Base-by-base conservation (phyloP, 1,284 basidiomycete species). In the Microbotryum intermedium region DNA sequence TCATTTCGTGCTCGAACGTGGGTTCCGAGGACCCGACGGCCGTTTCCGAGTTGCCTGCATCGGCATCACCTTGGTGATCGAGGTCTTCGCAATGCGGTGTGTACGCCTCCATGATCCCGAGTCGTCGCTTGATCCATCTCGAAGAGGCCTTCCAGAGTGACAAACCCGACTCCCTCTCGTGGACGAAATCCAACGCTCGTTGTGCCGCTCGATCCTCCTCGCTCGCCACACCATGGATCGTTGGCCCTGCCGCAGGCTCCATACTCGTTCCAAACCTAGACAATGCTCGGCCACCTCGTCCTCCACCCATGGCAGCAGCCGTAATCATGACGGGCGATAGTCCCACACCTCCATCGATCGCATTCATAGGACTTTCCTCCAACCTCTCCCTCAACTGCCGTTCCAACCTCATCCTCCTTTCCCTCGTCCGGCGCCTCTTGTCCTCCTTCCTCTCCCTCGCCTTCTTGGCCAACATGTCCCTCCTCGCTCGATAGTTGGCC, bases 401-500 rank as follows among this genome's bases (percentile, higher is more conserved):
- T 47, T 58, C 51, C 16, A 52, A 21, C 25, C 57, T 26, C 8
- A 51, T 39, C 18, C 44, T 47, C 25, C 58, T 52, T 29, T 58
- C 61, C 25, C 55, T 50, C 13, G 46, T 20, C 9, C 28, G 34
- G 26, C 44, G 29, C 10, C 28, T 30, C 47, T 53, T 45, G 6
- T 50, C 64, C 58, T 61, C 59, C 44, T 57, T 63, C 20, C 62
- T 34, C 48, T 50, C 57, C 6, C 44, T 18, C 10, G 65, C 65
- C 18, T 44, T 52, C 29, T 26, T 30, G 2, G 60, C 60, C 16
- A 68, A 39, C n/a, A 13, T 25, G 20, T 61, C 69, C 83, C 82
- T 45, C 84, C 78, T 4, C 79, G 80, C 72, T 2, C 64, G 56
- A 43, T 68, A 66, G 2, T 64, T 57, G 7, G 65, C 60, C 26